Evolutionary conservation across 2,329 filamentous ascomycete genomes (phyloP).

Genomic region (Leptosphaerulina australis): DNA sequence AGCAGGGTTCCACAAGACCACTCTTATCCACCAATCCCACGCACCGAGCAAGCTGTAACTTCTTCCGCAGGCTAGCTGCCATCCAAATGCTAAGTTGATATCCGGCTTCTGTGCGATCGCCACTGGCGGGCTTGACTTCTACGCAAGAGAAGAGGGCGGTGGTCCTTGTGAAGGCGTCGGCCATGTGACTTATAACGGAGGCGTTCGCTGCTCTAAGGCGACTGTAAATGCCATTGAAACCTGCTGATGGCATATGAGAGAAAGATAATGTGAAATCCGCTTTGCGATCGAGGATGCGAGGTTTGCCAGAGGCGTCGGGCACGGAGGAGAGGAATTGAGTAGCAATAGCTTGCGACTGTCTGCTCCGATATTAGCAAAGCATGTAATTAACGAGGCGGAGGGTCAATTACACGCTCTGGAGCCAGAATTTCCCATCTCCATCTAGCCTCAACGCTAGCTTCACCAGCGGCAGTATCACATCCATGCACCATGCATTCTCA

Average conservation of each 20-base stretch:
- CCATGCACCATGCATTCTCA: constrained; percentile 21
- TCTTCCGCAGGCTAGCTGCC: constrained; percentile 29
- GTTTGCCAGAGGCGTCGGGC: constrained; percentile 17
- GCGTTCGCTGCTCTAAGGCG: constrained; percentile 14
- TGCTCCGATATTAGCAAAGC: constrained; percentile 6
- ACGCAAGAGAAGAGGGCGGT: constrained; percentile 27
- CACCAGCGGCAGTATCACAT: constrained; percentile 18
- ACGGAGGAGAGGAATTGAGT: constrained; percentile 23
- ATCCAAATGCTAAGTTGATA: constrained; percentile 32
- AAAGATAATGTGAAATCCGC: constrained; percentile 29
- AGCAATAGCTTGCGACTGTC: constrained; percentile 21
- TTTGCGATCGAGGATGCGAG: constrained; percentile 24
- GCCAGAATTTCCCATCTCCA: constrained; percentile 16
- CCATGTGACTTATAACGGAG: constrained; percentile 23
- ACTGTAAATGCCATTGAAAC: constrained; percentile 23
- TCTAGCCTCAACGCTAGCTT: constrained; percentile 20
- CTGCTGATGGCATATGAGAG: constrained; percentile 20
- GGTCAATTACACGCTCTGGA: constrained; percentile 21
- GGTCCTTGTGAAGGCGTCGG: too few relatives aligned
- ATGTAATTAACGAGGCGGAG: background rate
- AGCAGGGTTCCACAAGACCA: constrained; percentile 23
- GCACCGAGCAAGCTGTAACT: constrained; percentile 24
- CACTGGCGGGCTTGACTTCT: constrained; percentile 24
- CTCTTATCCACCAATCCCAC: constrained; percentile 21
- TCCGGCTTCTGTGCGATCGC: constrained; percentile 27